Conservation (phyloP, 129 eudicot genomes). For the Pulicaria dysenterica region DNA sequence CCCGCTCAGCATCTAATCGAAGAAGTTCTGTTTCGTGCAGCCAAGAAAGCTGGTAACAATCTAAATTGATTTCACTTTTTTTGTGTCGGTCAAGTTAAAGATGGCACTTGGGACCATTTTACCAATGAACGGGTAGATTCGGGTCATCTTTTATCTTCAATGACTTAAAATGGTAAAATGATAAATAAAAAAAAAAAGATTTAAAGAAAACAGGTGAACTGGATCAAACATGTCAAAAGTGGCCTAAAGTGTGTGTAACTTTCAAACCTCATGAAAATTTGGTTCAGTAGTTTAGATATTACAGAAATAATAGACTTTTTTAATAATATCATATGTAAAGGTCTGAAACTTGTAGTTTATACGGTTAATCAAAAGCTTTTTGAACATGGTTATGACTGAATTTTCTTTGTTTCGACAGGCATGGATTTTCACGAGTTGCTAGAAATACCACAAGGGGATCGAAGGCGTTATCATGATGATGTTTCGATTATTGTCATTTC, state of each 20-base stretch:
- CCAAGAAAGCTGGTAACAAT: conserved; percentile 84
- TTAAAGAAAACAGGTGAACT: too few species aligned
- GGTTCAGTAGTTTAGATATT: too few species aligned
- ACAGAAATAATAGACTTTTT: too few species aligned
- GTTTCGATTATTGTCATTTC: conserved; percentile 94
- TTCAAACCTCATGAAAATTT: too few species aligned
- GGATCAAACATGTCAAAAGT: too few species aligned
- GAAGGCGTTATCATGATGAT: conserved; percentile 95
- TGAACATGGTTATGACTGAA: conserved; percentile 13
- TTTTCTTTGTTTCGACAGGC: conserved; percentile 45
- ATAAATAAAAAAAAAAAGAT: too few species aligned
- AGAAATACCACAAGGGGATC: conserved; percentile 98
- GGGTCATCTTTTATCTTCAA: not conserved
- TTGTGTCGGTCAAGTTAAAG: too few species aligned
- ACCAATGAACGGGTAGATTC: not conserved
- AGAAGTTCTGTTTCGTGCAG: conserved; percentile 94
- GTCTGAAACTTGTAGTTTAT: not conserved
- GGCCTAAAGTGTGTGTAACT: too few species aligned
- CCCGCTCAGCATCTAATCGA: conserved; percentile 98
- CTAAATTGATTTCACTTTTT: not conserved
- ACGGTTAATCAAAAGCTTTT: not conserved
- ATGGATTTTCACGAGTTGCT: conserved; percentile 92
- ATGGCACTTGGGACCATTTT: too few species aligned
- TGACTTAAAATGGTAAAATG: too few species aligned
- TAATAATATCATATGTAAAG: too few species aligned